Percentiles rank a stretch among this genome's conserved stretches.
phyloP scores from a whole-genome alignment of 2,329 filamentous ascomycete species.

The Botryotinia calthae region DNA sequence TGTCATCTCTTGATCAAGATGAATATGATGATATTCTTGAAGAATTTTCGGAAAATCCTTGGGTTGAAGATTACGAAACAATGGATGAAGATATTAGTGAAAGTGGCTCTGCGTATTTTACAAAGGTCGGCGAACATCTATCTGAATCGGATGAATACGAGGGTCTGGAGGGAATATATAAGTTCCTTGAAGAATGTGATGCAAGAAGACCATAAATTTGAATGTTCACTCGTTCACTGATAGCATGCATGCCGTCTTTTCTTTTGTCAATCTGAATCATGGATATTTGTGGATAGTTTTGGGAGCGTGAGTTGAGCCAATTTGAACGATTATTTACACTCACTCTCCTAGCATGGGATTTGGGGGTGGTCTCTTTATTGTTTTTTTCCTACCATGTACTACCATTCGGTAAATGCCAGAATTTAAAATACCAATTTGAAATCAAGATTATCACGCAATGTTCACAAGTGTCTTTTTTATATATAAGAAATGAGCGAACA shows the following conservation, averaged over 20 bases:
- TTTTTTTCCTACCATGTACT: not conserved
- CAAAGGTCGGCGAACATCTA: constrained; percentile 39
- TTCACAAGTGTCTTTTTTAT: not conserved
- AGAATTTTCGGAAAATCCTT: constrained; percentile 33
- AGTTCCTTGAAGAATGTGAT: constrained; percentile 64
- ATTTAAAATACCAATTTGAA: not conserved
- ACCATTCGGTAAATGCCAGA: not conserved
- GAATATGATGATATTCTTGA: constrained; percentile 32
- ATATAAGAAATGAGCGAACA: not conserved
- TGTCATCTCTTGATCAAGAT: constrained; percentile 33
- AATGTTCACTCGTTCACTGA: not conserved
- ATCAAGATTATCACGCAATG: not conserved
- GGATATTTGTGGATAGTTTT: not conserved
- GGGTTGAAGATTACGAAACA: constrained; percentile 38
- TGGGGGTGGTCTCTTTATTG: not conserved
- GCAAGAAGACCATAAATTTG: constrained; percentile 15
- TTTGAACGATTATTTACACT: not conserved
- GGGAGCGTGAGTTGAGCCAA: not conserved
- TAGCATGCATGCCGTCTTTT: not conserved
- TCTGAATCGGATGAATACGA: constrained; percentile 52
- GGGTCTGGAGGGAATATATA: constrained; percentile 61
- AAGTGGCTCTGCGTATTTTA: constrained; percentile 36
- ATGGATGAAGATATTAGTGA: constrained; percentile 34
- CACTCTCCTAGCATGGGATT: not conserved
- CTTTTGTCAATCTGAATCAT: not conserved